Conservation (phyloP, 1,284 basidiomycete genomes). For the Cutaneotrichosporon sp. region DNA sequence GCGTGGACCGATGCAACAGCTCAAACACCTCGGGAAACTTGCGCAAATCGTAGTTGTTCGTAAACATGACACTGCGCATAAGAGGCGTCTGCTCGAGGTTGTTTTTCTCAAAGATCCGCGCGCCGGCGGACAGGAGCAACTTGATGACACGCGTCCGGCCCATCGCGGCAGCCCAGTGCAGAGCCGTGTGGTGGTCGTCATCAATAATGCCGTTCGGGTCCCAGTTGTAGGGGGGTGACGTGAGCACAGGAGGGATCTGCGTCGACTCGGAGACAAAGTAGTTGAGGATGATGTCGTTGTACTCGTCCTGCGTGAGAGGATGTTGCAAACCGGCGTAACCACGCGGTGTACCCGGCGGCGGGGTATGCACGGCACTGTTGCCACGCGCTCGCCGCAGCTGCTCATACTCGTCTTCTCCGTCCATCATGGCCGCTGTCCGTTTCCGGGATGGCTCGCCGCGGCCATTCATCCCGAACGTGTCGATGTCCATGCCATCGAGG, state of each 20-base stretch:
- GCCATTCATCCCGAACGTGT: conserved; percentile 11
- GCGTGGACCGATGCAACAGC: conserved; percentile 88
- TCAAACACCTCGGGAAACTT: conserved; percentile 99
- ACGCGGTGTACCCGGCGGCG: conserved; percentile 26
- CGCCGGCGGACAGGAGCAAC: conserved; percentile 85
- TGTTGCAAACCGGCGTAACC: conserved; percentile 19
- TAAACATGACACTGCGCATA: conserved; percentile 99
- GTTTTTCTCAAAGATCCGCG: conserved; percentile 96
- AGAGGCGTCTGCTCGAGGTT: conserved; percentile 93
- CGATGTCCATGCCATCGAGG: conserved; percentile 17
- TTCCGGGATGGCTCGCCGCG: conserved; percentile 20
- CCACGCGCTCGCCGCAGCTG: conserved; percentile 35
- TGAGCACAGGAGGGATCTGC: conserved; percentile 81
- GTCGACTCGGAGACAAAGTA: conserved; percentile 98
- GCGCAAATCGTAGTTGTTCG: conserved; percentile 98
- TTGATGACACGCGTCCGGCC: conserved; percentile 95
- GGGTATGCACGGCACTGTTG: conserved; percentile 41
- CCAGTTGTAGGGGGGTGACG: conserved; percentile 84
- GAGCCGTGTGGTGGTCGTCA: conserved; percentile 93
- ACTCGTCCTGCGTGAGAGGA: conserved; percentile 51
- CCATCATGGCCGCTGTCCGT: conserved; percentile 37
- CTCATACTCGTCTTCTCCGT: conserved; percentile 35
- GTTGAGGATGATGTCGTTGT: conserved; percentile 94
- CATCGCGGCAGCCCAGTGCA: conserved; percentile 99
- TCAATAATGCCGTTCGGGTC: conserved; percentile 96